Base-by-base conservation (phyloP, 306 rosid genomes). In the Adenanthera pavonina region DNA sequence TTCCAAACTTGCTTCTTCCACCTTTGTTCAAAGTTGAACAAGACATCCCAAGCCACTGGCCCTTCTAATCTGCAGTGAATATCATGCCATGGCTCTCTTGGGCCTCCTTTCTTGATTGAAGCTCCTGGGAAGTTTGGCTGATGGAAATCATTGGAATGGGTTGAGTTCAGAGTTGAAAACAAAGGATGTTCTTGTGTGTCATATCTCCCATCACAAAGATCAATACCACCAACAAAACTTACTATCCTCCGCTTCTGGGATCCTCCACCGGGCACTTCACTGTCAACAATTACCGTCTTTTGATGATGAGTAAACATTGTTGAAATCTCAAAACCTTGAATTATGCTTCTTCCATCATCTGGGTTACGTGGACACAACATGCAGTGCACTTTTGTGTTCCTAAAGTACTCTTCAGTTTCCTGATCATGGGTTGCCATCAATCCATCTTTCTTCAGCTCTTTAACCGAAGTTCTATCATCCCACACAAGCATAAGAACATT, bases 41-140 rank as follows among this genome's bases (percentile, higher is more conserved):
- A 48, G 35, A 95, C 95, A 85, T 95, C 97, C 95, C 95, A 89
- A 66, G 99, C 97, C 80, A 87, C 76, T 2, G 87, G 84, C 3
- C 97, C 99, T 87, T 93, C 97, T 33, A 95, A 83, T 59, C 81
- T 83, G 87, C 98, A 89, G 54, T 95, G 98, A 78, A 93, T 89
- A 65, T 95, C 99, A 87, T 95, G 97, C 97, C 99, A 93, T 6
- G 98, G 99, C 86, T 93, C 98, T 84, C 94, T 88, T 17, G 99
- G 99, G 82, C 98, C 97, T 7, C 99, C 94, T 85, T 93, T 93
- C 13, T 85, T 76, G 12, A 91, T 88, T 0, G 96, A 93, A 84
- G 97, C 86, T 1, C 89, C 90, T 0, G 89, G 53, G 72, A 95
- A 93, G 59, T 90, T 93, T 0, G 94, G 99, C 69, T 93, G 99